These are phyloP conservation scores for Nemania bipapillata DNA, from an alignment of 2,329 filamentous ascomycete genomes.

Conservation along the genomic window DNA sequence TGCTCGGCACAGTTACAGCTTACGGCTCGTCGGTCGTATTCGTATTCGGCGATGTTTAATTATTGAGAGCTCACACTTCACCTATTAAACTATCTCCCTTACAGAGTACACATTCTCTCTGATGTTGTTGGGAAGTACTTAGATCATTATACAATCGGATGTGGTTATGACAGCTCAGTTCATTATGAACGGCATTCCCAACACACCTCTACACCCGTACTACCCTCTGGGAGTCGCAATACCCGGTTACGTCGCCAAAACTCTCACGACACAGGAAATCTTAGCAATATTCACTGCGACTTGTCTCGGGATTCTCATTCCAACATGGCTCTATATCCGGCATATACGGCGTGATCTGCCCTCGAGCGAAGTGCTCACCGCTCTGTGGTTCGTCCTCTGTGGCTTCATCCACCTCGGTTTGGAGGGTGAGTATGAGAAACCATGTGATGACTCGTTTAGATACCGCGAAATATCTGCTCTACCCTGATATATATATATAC, in stretches of 20 bases:
- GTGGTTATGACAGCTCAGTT: neutral
- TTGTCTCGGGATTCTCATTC: slow-evolving; percentile 66
- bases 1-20: neutral
- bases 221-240: slow-evolving; percentile 74
- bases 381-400: slow-evolving; percentile 72
- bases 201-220: slow-evolving; percentile 62
- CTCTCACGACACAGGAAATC: slow-evolving; percentile 67
- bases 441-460: neutral
- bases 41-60: slow-evolving; percentile 10
- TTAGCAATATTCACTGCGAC: slow-evolving; percentile 68
- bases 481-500: neutral
- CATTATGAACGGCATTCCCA: neutral
- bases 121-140: neutral
- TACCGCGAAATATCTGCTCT: neutral
- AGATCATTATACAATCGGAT: neutral
- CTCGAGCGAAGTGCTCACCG: slow-evolving; percentile 65
- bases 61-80: neutral
- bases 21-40: slow-evolving; percentile 9
- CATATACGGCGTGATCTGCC: slow-evolving; percentile 64
- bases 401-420: slow-evolving; percentile 61
- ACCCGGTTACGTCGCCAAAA: slow-evolving; percentile 73
- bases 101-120: neutral
- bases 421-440: slow-evolving; percentile 47
- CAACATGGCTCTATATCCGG: slow-evolving; percentile 66
- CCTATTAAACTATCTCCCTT: neutral